Conservation (phyloP, 2,329 filamentous ascomycete species). For the Xylariales sp. region DNA sequence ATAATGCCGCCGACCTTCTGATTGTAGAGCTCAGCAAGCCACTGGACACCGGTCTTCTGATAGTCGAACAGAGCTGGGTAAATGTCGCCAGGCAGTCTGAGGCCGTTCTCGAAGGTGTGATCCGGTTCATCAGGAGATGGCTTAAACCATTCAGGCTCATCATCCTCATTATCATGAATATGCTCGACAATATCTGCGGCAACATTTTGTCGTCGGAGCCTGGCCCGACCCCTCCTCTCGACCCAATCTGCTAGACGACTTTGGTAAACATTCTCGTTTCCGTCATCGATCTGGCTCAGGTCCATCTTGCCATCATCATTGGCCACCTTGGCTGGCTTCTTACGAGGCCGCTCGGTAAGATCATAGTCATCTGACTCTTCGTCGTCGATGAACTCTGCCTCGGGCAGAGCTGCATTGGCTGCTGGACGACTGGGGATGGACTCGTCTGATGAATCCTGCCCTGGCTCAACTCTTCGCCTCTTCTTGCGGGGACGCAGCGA, state of each 20-base stretch:
- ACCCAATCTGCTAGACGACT: constrained; percentile 73
- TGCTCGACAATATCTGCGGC: constrained; percentile 36
- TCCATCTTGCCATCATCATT: constrained; percentile 40
- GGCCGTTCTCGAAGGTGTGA: constrained; percentile 66
- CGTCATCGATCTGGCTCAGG: constrained; percentile 71
- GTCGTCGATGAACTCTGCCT: constrained; percentile 25
- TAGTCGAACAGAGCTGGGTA: constrained; percentile 92
- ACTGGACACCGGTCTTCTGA: constrained; percentile 94
- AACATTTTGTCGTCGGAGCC: constrained; percentile 33
- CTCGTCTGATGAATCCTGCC: constrained; percentile 38
- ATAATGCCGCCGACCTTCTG: constrained; percentile 91
- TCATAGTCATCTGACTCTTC: constrained; percentile 36
- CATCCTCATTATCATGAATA: constrained; percentile 36
- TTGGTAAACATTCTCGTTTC: constrained; percentile 78
- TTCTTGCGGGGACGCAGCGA: constrained; percentile 58
- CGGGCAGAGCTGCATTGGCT: constrained; percentile 20
- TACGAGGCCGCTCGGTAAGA: constrained; percentile 33
- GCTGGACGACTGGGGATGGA: constrained; percentile 33
- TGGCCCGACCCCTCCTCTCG: constrained; percentile 54
- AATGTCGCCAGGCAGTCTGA: constrained; percentile 86
- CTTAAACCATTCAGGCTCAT: constrained; percentile 68
- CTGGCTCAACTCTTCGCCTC: constrained; percentile 40
- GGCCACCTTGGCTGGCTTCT: constrained; percentile 35
- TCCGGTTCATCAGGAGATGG: constrained; percentile 81
- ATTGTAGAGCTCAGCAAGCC: constrained; percentile 87